Conservation (phyloP, 441 rosid species). For the Cnidoscolus chayamansa region DNA sequence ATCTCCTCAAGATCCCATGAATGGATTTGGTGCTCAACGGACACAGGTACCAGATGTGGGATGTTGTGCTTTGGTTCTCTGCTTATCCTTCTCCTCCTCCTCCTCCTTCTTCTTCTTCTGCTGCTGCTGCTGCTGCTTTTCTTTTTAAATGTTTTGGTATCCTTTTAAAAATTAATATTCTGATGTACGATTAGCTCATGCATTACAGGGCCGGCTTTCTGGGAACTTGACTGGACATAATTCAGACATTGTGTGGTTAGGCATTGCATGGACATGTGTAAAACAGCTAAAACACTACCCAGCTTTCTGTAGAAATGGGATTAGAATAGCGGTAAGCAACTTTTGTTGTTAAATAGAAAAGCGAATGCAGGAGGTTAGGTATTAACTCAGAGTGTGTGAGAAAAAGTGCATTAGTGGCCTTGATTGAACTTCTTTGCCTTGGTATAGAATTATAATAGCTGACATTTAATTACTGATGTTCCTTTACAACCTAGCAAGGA, state of each 20-base stretch:
- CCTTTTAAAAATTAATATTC: slow-evolving; percentile 13
- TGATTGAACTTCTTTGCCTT: neutral
- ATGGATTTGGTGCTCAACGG: slow-evolving; percentile 41
- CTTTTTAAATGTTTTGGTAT: slow-evolving; percentile 8
- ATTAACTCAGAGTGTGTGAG: neutral
- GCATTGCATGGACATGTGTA: slow-evolving; percentile 77
- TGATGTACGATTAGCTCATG: slow-evolving; percentile 15
- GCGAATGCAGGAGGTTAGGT: slow-evolving; percentile 4
- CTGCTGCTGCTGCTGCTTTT: neutral
- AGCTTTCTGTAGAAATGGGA: slow-evolving; percentile 79
- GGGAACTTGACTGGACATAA: slow-evolving; percentile 50
- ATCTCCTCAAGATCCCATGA: slow-evolving; percentile 45
- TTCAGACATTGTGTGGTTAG: slow-evolving; percentile 85
- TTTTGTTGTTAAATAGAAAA: slow-evolving; percentile 17
- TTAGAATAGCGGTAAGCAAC: slow-evolving; percentile 65
- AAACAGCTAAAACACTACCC: slow-evolving; percentile 94
- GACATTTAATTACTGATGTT: neutral
- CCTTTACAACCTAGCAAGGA: neutral
- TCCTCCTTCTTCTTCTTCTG: too few species aligned
- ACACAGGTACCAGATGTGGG: slow-evolving; percentile 39
- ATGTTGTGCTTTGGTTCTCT: slow-evolving; percentile 15
- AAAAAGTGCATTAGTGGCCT: neutral
- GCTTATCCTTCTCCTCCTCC: neutral
- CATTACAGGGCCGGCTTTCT: slow-evolving; percentile 48
- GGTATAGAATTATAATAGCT: neutral